phyloP scores from a whole-genome alignment of 148 eudicot species.

The Vaccinium myrtillus region DNA sequence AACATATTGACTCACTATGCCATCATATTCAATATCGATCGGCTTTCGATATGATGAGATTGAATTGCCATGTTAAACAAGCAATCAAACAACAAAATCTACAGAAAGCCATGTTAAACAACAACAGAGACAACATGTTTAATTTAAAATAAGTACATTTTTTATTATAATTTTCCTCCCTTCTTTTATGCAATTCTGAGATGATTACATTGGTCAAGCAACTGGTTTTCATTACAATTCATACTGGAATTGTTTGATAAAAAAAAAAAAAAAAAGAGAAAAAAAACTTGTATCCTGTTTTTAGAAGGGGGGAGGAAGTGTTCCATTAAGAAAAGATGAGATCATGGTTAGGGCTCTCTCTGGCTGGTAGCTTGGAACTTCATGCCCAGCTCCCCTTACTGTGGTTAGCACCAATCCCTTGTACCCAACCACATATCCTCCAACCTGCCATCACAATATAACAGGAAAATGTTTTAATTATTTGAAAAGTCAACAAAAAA shows the following conservation, averaged over 20 bases:
- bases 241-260: background rate
- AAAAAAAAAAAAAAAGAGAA: background rate
- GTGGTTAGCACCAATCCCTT: slow-evolving; percentile 11
- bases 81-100: background rate
- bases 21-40: no score
- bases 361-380: slow-evolving; percentile 32
- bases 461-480: background rate
- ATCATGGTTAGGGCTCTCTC: slow-evolving; percentile 19
- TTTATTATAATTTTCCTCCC: background rate
- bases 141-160: background rate
- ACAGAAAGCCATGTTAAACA: background rate
- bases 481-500: no score
- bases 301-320: slow-evolving; percentile 10
- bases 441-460: slow-evolving; percentile 11
- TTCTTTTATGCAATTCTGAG: background rate
- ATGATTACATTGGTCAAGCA: background rate
- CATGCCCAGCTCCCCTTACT: slow-evolving; percentile 24
- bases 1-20: no score
- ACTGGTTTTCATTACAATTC: background rate
- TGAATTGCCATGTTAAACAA: no score
- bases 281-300: background rate
- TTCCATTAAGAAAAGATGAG: slow-evolving; percentile 23
- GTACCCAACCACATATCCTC: slow-evolving; percentile 24
- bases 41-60: no score
- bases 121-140: background rate